Evolutionary conservation across 768 basidiomycete species (phyloP).

Genomic region (Paxillus involutus): DNA sequence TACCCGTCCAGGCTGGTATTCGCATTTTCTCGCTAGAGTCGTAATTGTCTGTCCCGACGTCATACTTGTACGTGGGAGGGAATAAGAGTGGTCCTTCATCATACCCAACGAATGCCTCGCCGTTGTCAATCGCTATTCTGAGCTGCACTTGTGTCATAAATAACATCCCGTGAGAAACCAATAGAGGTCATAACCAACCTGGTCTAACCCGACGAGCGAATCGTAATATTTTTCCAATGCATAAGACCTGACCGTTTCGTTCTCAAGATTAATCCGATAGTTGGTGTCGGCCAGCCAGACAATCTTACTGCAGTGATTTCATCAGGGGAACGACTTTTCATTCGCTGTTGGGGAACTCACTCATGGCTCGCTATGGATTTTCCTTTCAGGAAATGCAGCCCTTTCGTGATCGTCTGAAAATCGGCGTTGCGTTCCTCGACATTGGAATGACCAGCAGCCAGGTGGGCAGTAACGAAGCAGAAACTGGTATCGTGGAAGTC

Average conservation of each 20-base stretch:
- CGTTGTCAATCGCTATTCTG: constrained; percentile 63
- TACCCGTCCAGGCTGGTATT: constrained; percentile 97
- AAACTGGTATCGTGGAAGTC: constrained; percentile 90
- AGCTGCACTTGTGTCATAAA: constrained; percentile 47
- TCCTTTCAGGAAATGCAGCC: constrained; percentile 85
- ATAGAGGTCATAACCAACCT: constrained; percentile 49
- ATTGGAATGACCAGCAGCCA: constrained; percentile 94
- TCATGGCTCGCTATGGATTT: constrained; percentile 89
- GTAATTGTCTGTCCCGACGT: constrained; percentile 78
- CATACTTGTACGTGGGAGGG: constrained; percentile 93
- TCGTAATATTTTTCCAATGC: constrained; percentile 69
- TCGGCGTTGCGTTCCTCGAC: constrained; percentile 90
- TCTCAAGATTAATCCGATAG: constrained; percentile 88
- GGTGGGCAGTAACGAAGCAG: constrained; percentile 94
- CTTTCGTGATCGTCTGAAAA: constrained; percentile 82
- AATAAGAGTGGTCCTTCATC: constrained; percentile 91
- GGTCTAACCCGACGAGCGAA: constrained; percentile 77
- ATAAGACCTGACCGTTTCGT: constrained; percentile 72
- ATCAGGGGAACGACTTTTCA: constrained; percentile 5
- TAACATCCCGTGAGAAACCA: background rate
- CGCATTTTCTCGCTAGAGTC: constrained; percentile 96
- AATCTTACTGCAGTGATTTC: constrained; percentile 63
- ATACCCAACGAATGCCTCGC: constrained; percentile 80
- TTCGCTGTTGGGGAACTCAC: constrained; percentile 45
- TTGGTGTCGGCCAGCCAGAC: constrained; percentile 96